Evolutionary conservation across 2,329 filamentous ascomycete species (phyloP).

Genomic region (Apiospora sp.): DNA sequence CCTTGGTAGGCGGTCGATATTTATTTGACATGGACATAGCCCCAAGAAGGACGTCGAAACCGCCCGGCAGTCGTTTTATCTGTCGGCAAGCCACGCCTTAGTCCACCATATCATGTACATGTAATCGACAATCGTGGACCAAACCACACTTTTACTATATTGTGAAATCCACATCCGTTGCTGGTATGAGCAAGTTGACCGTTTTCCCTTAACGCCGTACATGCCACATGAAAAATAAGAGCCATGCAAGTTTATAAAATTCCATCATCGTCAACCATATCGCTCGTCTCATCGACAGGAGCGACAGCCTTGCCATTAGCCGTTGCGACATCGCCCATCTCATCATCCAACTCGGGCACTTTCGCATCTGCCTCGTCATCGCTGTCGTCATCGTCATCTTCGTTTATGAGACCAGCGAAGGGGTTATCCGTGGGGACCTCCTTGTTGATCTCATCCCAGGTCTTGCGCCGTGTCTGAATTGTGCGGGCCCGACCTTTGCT

Average conservation of each 20-base stretch:
- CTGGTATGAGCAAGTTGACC: not conserved
- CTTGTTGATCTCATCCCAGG: slow-evolving; percentile 68
- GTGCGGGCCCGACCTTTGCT: slow-evolving; percentile 58
- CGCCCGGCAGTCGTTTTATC: not conserved
- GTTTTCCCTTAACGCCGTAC: slow-evolving; percentile 24
- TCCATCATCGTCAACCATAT: slow-evolving; percentile 31
- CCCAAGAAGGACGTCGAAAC: not conserved
- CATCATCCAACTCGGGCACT: slow-evolving; percentile 35
- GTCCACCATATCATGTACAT: not conserved
- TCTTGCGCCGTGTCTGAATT: slow-evolving; percentile 58
- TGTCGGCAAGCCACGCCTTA: not conserved
- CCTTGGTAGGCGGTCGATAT: not conserved
- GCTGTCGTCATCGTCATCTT: slow-evolving; percentile 26
- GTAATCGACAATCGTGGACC: not conserved
- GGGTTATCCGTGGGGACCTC: slow-evolving; percentile 32
- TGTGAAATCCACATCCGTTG: slow-evolving; percentile 9
- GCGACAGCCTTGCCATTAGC: slow-evolving; percentile 21
- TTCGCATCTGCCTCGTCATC: slow-evolving; percentile 30
- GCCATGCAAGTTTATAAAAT: slow-evolving; percentile 32
- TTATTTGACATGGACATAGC: not conserved
- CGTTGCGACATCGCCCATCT: slow-evolving; percentile 34
- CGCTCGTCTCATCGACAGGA: not conserved
- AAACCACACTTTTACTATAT: not conserved
- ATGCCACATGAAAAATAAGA: slow-evolving; percentile 23
- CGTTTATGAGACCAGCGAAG: not conserved